Evolutionary conservation across 1,284 basidiomycete species (phyloP).

Genomic region (Pyrrhoderma noxium): DNA sequence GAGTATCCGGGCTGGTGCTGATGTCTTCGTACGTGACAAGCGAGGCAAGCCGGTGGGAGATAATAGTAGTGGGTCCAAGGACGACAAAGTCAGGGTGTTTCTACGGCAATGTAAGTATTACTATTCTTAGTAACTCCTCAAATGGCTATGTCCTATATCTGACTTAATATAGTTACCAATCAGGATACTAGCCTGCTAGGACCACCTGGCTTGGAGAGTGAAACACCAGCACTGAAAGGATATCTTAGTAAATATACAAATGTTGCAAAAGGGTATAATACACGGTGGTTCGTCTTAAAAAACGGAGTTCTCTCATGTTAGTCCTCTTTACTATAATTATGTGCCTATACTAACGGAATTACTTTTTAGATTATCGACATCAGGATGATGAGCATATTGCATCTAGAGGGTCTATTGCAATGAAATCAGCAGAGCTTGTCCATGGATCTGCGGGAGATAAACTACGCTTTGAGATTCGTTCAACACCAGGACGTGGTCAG

Average conservation of each 20-base stretch:
- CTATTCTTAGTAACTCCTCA: neutral
- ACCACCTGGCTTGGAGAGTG: constrained; percentile 30
- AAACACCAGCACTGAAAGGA: constrained; percentile 66
- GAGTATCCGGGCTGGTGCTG: constrained; percentile 79
- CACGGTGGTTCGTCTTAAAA: constrained; percentile 91
- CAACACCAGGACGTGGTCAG: constrained; percentile 42
- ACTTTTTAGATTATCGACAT: constrained; percentile 68
- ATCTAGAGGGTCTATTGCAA: constrained; percentile 82
- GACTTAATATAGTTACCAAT: constrained; percentile 56
- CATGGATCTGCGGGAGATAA: constrained; percentile 44
- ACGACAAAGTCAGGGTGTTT: constrained; percentile 80
- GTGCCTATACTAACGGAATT: neutral
- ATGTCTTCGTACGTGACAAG: constrained; percentile 84
- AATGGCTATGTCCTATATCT: too few relatives aligned
- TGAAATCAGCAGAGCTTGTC: constrained; percentile 73
- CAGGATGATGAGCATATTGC: constrained; percentile 89
- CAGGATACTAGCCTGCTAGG: constrained; percentile 66
- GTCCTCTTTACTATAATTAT: constrained; percentile 25
- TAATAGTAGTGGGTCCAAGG: constrained; percentile 44
- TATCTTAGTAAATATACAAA: constrained; percentile 90
- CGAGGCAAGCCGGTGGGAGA: constrained; percentile 75
- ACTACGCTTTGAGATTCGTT: constrained; percentile 80
- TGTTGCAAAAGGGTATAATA: constrained; percentile 85
- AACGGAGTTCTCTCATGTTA: constrained; percentile 79
- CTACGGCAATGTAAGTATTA: constrained; percentile 67